Evolutionary conservation across 345 rosid species (phyloP).

Genomic region (Conringia planisiliqua): DNA sequence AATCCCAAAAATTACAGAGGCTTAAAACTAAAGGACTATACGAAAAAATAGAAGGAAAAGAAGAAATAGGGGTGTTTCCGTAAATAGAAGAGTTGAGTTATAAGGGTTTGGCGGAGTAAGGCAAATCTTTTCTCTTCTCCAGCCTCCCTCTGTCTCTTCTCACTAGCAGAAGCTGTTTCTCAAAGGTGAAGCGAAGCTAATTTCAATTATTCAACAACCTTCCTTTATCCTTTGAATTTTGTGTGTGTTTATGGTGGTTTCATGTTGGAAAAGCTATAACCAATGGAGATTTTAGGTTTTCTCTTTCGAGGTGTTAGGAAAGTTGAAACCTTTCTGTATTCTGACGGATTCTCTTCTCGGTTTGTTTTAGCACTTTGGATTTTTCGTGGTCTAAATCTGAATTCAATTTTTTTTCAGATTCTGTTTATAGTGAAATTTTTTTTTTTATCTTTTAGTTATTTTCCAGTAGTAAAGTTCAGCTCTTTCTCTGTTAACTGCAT

Average conservation of each 20-base stretch:
- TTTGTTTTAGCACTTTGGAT: background rate
- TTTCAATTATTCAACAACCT: background rate
- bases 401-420: background rate
- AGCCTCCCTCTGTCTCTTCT: background rate
- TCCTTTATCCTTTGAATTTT: background rate
- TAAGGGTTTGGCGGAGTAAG: conserved; percentile 5
- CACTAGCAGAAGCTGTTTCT: background rate
- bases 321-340: background rate
- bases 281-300: background rate
- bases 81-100: background rate
- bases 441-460: background rate
- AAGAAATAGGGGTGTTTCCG: background rate
- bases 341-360: background rate
- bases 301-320: background rate
- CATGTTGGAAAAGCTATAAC: background rate
- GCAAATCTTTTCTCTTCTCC: background rate
- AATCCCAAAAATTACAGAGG: no score
- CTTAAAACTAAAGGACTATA: background rate
- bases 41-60: background rate
- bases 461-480: background rate
- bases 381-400: background rate
- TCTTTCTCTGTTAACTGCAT: background rate
- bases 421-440: no score
- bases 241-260: background rate
- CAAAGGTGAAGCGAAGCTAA: background rate